Evolutionary conservation across 768 basidiomycete genomes (phyloP), one percentile per base, ranked within the genome.

Genomic region (Collybiopsis confluens): DNA sequence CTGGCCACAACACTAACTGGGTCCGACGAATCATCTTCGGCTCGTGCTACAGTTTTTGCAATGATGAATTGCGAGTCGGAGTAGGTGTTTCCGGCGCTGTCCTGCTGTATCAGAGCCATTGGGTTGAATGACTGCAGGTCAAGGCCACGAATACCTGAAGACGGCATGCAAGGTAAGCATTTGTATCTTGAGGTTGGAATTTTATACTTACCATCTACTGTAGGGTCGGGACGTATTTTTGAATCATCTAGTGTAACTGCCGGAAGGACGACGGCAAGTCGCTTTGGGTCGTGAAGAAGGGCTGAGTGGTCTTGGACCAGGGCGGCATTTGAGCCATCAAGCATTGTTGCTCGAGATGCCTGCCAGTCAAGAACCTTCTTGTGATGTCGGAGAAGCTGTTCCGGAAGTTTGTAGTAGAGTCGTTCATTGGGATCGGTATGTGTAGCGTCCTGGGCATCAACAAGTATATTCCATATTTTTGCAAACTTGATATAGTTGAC

Each of bases 381-480:
- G 55, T 58, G 57, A 44, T 61, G 59, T 2, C 53, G 57, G 40
- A 54, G 48, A 24, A 61, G 57, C 16, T 61, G 59, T 30, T 56
- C 53, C 1, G 59, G 59, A 1, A 61, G 44, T 40, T 61, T 61
- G 45, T 56, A 61, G 33, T 56, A 61, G 1, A 58, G 40, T n/a
- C 54, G 50, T 4, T 53, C 38, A 35, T 49, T 54, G 3, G 50
- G 28, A 23, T 55, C 52, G 4, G 53, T 38, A 6, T 37, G 30
- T 1, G 52, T 53, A 16, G 43, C 42, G 3, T 56, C 49, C 40
- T 55, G 55, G 7, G 23, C 44, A 48, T 51, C 37, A 3, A 61
- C 57, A n/a, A 16, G 28, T 4, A 37, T 35, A 30, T 61, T 58
- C 59, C 59, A 61, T 23, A 50, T 45, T 1, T 20, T 16, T 21